These are phyloP conservation scores for Antrodiella citrinella DNA, from an alignment of 768 basidiomycete genomes.

Conservation along the genomic window DNA sequence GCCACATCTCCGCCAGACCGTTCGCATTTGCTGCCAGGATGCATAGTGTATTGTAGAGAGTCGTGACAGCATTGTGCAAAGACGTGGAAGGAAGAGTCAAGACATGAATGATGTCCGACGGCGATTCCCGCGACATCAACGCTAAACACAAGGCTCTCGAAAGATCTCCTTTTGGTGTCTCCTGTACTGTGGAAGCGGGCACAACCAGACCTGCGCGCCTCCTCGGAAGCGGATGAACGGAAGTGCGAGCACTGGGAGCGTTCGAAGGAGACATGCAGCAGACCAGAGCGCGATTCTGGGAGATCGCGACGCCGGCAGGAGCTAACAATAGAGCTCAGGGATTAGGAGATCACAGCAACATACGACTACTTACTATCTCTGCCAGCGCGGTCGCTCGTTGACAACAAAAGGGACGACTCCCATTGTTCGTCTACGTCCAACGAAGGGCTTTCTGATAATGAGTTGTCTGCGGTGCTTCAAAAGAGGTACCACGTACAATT, in stretches of 20 bases:
- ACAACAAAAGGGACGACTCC: constrained; percentile 39
- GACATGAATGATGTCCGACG: constrained; percentile 52
- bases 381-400: constrained; percentile 32
- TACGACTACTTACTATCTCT: constrained; percentile 32
- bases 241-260: constrained; percentile 6
- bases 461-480: not conserved
- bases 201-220: not conserved
- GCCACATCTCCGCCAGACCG: constrained; percentile 32
- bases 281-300: constrained; percentile 52
- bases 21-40: constrained; percentile 38
- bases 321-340: constrained; percentile 35
- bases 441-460: constrained; percentile 10
- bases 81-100: constrained; percentile 37
- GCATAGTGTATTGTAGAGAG: constrained; percentile 38
- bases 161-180: constrained; percentile 8
- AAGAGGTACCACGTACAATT: not conserved
- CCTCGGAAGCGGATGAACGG: constrained; percentile 16
- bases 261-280: constrained; percentile 42
- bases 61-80: constrained; percentile 34
- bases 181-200: not conserved
- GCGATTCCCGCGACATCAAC: constrained; percentile 42
- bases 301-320: constrained; percentile 45
- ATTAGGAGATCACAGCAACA: not conserved
- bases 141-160: constrained; percentile 27
- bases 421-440: constrained; percentile 40